Base-by-base conservation (phyloP, 495 filamentous ascomycete species). In the Daldinia bambusicola region DNA sequence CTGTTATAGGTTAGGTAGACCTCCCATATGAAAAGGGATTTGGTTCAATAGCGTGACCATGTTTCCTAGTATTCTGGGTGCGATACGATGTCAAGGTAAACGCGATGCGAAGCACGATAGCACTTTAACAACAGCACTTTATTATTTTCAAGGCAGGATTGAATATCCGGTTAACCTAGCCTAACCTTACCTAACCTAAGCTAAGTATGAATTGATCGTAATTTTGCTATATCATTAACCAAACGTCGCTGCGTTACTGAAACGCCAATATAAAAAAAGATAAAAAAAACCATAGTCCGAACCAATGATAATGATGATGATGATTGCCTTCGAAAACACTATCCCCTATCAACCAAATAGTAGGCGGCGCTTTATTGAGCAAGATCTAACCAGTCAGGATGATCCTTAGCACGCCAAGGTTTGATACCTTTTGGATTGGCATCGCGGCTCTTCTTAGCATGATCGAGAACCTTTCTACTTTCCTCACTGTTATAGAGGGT, bases 371-470 rank as follows among this genome's bases (percentile, higher is more conserved):
- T 63, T 48, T 73, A 65, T 63, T 55, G 63, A 36, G 38, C 73
- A n/a, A 58, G 30, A 38, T 77, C 71, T 45, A 80, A 72, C 84
- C 84, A 87, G 40, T 83, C 79, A 0, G 84, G 83, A 63, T 87
- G 77, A 8, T 87, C 83, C 20, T 72, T 78, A 3, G 81, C 77
- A 20, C 75, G 76, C 85, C 86, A 88, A 32, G 81, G 79, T 67
- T 79, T 84, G 59, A 87, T 84, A 13, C 82, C 84, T 50, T 78
- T 77, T 0, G 83, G 80, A 51, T 84, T 82, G 26, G 80, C 76
- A 55, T 77, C 77, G 31, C 80, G 79, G 66, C 84, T 86, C 61
- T 81, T 77, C 30, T 65, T 77, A 1, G 80, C 82, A 16, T 80
- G 76, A 1, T 79, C 69, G 10, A 87, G 70, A 32, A 82, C 75